These are phyloP conservation scores for Sungouiella thailandica DNA, from an alignment of 805 yeast species.

Conservation along the genomic window DNA sequence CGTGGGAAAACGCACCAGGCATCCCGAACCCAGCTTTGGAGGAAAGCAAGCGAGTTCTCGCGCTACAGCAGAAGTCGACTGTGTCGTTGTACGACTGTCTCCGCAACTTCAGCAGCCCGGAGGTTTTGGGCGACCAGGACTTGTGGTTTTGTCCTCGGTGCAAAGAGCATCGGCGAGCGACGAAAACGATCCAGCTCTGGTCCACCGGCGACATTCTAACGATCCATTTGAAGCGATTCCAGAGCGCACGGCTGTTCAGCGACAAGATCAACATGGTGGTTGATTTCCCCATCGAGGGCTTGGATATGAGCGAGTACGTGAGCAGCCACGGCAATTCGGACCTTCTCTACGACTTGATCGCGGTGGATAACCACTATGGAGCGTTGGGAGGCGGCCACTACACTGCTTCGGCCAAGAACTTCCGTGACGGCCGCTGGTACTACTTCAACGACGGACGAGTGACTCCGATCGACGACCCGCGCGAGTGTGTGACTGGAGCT, in stretches of 20 bases:
- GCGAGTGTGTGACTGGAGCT: slow-evolving; percentile 61
- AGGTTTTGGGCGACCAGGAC: slow-evolving; percentile 81
- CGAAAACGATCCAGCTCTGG: slow-evolving; percentile 90
- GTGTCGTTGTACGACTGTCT: slow-evolving; percentile 65
- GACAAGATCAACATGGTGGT: slow-evolving; percentile 85
- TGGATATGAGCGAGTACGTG: slow-evolving; percentile 66
- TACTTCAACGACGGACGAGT: slow-evolving; percentile 86
- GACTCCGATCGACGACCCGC: slow-evolving; percentile 49
- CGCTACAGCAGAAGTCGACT: slow-evolving; percentile 41
- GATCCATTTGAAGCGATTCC: slow-evolving; percentile 86
- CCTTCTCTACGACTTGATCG: slow-evolving; percentile 76
- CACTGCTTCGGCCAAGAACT: slow-evolving; percentile 83
- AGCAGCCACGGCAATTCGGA: slow-evolving; percentile 21
- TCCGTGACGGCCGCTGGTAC: slow-evolving; percentile 76
- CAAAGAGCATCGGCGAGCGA: slow-evolving; percentile 83
- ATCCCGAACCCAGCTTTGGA: slow-evolving; percentile 54
- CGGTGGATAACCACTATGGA: slow-evolving; percentile 94
- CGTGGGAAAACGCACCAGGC: slow-evolving; percentile 45
- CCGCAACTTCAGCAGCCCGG: slow-evolving; percentile 69
- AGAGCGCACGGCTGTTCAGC: slow-evolving; percentile 75
- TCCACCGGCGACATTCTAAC: slow-evolving; percentile 87
- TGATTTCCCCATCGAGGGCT: slow-evolving; percentile 78
- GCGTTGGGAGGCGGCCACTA: slow-evolving; percentile 98
- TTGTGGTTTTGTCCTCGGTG: slow-evolving; percentile 93
- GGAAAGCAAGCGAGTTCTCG: slow-evolving; percentile 32